Percentiles rank a stretch among this genome's conserved stretches.
Evolutionary conservation across 306 rosid species (phyloP).

Genomic region (Clitoria ternatea): DNA sequence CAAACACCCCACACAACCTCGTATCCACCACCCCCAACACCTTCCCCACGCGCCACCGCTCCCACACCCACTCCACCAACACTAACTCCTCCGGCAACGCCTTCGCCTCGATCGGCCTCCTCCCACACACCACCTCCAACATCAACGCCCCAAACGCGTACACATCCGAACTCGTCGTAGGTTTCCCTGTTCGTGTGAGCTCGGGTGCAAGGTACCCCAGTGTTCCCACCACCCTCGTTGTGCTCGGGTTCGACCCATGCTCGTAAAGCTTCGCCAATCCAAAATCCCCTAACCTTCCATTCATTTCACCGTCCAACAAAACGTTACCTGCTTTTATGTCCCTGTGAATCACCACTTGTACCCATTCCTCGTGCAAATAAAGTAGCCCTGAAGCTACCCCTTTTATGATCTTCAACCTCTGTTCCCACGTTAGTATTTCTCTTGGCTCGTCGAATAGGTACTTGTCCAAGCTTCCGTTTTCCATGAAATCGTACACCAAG

Average conservation of each 20-base stretch:
- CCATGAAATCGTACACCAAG: constrained; percentile 55
- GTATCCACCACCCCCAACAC: constrained; percentile 38
- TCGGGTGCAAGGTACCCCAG: constrained; percentile 63
- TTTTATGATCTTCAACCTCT: constrained; percentile 51
- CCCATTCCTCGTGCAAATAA: constrained; percentile 64
- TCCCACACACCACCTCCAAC: constrained; percentile 59
- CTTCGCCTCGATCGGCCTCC: constrained; percentile 52
- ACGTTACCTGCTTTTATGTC: constrained; percentile 65
- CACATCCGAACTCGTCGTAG: constrained; percentile 48
- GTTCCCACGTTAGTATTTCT: constrained; percentile 41
- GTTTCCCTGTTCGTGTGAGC: constrained; percentile 55
- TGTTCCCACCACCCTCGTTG: constrained; percentile 62
- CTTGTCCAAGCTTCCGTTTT: constrained; percentile 59
- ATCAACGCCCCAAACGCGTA: constrained; percentile 58
- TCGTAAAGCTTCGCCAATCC: constrained; percentile 58
- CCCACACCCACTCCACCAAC: constrained; percentile 66
- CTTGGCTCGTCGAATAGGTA: constrained; percentile 37
- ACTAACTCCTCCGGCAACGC: constrained; percentile 60
- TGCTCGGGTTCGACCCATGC: constrained; percentile 47
- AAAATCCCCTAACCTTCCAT: constrained; percentile 52
- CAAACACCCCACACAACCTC: constrained; percentile 31
- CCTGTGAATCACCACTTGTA: constrained; percentile 61
- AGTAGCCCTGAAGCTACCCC: constrained; percentile 56
- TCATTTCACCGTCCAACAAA: constrained; percentile 49
- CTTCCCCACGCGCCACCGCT: constrained; percentile 40